phyloP scores from a whole-genome alignment of 345 rosid genomes.

The Lepidium africanum region DNA sequence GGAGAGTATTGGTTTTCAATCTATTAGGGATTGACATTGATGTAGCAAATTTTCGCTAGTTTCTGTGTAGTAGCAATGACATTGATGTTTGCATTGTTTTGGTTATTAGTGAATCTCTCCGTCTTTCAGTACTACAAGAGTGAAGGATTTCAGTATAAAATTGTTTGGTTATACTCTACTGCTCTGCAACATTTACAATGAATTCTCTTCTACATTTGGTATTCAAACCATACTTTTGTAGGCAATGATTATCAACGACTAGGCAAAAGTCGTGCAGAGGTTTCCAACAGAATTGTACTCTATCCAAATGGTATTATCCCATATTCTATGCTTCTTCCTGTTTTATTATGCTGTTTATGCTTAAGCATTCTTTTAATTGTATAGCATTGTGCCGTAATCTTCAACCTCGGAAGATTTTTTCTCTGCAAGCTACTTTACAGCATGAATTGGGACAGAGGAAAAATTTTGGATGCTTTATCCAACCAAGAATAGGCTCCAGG shows the following conservation, averaged over 20 bases:
- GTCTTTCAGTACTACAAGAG: too few species aligned
- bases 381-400: slow-evolving; percentile 20
- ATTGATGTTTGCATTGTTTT: background rate
- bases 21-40: too few species aligned
- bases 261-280: slow-evolving; percentile 10
- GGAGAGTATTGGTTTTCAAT: background rate
- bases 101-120: background rate
- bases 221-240: slow-evolving; percentile 12
- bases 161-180: background rate
- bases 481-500: slow-evolving; percentile 5
- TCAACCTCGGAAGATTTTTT: slow-evolving; percentile 15
- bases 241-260: slow-evolving; percentile 33
- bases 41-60: too few species aligned
- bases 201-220: background rate
- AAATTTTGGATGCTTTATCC: slow-evolving; percentile 31
- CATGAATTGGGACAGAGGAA: slow-evolving; percentile 10
- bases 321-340: background rate
- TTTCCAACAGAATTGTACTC: slow-evolving; percentile 27
- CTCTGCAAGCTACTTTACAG: slow-evolving; percentile 25
- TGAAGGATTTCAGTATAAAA: background rate
- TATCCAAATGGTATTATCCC: slow-evolving; percentile 17
- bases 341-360: slow-evolving; percentile 10
- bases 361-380: slow-evolving; percentile 4
- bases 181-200: background rate
- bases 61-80: too few species aligned